Evolutionary conservation across 306 rosid genomes (phyloP).

Genomic region (Purshia tridentata): DNA sequence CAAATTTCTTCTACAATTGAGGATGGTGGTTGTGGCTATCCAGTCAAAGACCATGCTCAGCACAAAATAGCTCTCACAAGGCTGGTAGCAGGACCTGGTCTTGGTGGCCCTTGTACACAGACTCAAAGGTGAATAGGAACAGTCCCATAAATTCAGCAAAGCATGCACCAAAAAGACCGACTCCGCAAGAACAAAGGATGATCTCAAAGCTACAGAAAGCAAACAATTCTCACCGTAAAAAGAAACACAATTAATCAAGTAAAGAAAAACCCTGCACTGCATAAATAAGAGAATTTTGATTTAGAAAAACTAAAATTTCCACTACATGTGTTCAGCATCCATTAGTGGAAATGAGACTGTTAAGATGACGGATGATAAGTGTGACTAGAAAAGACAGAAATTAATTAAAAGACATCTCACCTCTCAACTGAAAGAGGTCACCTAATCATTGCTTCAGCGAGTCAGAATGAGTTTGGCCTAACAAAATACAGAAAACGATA

Average conservation of each 20-base stretch:
- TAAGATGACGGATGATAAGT: neutral
- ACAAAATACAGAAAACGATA: constrained; percentile 29
- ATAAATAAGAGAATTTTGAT: neutral
- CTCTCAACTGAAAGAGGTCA: constrained; percentile 25
- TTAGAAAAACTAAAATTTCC: neutral
- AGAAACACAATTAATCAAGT: neutral
- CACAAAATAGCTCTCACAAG: neutral
- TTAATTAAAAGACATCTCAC: constrained; percentile 27
- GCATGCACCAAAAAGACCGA: neutral
- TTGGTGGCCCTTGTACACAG: neutral
- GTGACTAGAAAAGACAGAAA: neutral
- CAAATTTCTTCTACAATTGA: neutral
- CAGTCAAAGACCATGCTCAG: constrained; percentile 4
- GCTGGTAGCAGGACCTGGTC: neutral
- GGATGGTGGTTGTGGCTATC: neutral
- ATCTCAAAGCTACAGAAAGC: neutral
- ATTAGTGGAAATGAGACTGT: neutral
- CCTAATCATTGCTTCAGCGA: constrained; percentile 43
- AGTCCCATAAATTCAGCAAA: neutral
- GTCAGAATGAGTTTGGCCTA: constrained; percentile 59
- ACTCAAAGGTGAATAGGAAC: neutral
- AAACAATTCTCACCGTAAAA: neutral
- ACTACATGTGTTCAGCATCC: neutral
- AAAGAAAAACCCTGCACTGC: neutral
- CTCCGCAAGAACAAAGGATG: neutral